Base-by-base conservation (phyloP, 2,329 filamentous ascomycete species). In the Fusarium nematophilum region DNA sequence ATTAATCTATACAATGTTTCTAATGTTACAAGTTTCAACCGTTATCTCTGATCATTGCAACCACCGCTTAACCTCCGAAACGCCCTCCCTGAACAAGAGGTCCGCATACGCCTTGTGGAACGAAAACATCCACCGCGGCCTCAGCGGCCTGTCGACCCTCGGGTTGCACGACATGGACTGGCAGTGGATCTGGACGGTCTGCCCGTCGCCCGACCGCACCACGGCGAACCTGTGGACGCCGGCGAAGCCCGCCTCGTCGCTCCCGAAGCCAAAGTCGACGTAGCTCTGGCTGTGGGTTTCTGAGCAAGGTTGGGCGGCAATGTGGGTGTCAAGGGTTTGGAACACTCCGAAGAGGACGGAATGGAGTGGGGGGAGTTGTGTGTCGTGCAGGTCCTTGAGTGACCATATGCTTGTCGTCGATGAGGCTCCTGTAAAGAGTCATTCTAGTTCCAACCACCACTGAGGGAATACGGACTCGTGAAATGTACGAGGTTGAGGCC, bases 151-250 rank as follows among this genome's bases (percentile, higher is more conserved):
- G 39, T 72, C 59, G 5, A 53, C 30, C 0, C 11, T 64, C 0
- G 72, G 70, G 3, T 73, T 73, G 13, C 72, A 73, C 3, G 56
- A 45, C 29, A 67, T 58, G 17, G 60, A 62, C 29, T 70, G 65
- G 10, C 33, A 63, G 13, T 64, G 58, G 10, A 73, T 49, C 25
- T 62, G 56, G 4, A 71, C 45, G 3, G 15, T 52, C 5, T 43
- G 36, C 11, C 26, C 17, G 4, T 23, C 21, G 1, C 3, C 36
- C 0, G 51, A 34, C 6, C 71, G 59, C 3, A 67, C 49, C 5
- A 75, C 49, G 7, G 62, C 65, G 18, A 75, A 71, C 2, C 71
- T 62, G 40, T 75, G 73, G 3, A 66, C 67, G 0, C 73, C 72
- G 0, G 65, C 61, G n/a, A 75, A 75, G 0, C 11, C 17, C 0